A percentile compares a stretch with the other conserved stretches of the same genome.
Evolutionary conservation across 2,329 filamentous ascomycete species (phyloP).

Genomic region (Cordyceps cicadae): DNA sequence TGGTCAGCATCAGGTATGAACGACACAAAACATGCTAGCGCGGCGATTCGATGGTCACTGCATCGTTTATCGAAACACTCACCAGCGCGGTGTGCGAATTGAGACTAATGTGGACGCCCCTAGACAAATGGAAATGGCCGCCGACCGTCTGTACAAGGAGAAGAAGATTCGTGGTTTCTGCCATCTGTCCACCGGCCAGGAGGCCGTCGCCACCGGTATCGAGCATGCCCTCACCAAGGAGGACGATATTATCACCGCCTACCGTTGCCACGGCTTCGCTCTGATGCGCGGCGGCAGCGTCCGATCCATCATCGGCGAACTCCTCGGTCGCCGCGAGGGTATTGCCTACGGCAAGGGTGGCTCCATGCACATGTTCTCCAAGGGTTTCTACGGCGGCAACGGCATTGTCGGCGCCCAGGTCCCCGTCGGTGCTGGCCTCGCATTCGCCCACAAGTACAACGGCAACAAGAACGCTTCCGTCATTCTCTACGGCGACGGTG

Average conservation of each 20-base stretch:
- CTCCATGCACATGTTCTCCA: slow-evolving; percentile 99
- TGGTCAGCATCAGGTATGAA: slow-evolving; percentile 84
- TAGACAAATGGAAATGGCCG: slow-evolving; percentile 99
- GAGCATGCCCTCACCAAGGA: slow-evolving; percentile 87
- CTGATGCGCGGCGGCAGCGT: slow-evolving; percentile 90
- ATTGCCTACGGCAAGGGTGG: slow-evolving; percentile 98
- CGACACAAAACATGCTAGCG: not conserved
- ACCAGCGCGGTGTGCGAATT: not conserved
- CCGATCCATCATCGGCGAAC: slow-evolving; percentile 89
- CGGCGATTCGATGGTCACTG: not conserved
- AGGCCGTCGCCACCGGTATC: slow-evolving; percentile 94
- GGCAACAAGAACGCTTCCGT: slow-evolving; percentile 78
- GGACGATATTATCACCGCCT: slow-evolving; percentile 95
- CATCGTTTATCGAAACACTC: too few species aligned
- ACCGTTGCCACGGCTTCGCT: slow-evolving; percentile 98
- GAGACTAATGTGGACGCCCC: slow-evolving; percentile 21
- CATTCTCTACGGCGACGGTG: slow-evolving; percentile 94
- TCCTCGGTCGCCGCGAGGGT: slow-evolving; percentile 89
- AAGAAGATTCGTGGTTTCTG: slow-evolving; percentile 99
- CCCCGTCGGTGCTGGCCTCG: slow-evolving; percentile 90
- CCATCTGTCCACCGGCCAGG: slow-evolving; percentile 94
- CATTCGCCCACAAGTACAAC: slow-evolving; percentile 94
- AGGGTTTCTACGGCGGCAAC: slow-evolving; percentile 97
- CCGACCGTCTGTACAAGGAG: slow-evolving; percentile 98
- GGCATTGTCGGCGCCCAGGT: slow-evolving; percentile 99